phyloP scores from a whole-genome alignment of 2,329 filamentous ascomycete genomes.

The Ophiostoma piceae region DNA sequence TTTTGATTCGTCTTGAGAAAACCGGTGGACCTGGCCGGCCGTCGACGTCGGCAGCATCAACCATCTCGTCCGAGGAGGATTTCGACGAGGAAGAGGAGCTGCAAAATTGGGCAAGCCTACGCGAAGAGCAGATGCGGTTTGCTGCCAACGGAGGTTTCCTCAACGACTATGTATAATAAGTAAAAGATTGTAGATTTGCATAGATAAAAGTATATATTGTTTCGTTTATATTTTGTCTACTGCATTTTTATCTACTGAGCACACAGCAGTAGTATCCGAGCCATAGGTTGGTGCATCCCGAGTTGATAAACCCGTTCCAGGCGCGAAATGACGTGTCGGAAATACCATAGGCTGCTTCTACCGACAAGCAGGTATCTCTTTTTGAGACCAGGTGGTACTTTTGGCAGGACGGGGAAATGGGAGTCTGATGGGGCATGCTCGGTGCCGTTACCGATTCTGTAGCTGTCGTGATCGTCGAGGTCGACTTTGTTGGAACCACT shows the following conservation, averaged over 20 bases:
- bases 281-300: too few relatives aligned
- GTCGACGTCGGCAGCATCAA: background rate
- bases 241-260: background rate
- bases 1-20: constrained; percentile 68
- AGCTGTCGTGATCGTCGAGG: too few relatives aligned
- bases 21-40: constrained; percentile 38
- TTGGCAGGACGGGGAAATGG: too few relatives aligned
- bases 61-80: constrained; percentile 33
- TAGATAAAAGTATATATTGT: background rate
- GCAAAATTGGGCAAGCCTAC: constrained; percentile 69
- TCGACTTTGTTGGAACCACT: too few relatives aligned
- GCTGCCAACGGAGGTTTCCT: constrained; percentile 30
- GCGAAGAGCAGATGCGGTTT: constrained; percentile 66
- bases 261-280: too few relatives aligned
- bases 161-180: background rate
- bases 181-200: background rate
- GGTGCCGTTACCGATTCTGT: too few relatives aligned
- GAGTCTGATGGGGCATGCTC: too few relatives aligned
- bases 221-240: background rate
- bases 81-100: constrained; percentile 60
- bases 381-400: too few relatives aligned
- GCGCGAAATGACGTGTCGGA: background rate
- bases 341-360: too few relatives aligned
- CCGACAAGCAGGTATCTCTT: too few relatives aligned
- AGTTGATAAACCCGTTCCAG: background rate